These are phyloP conservation scores for Asterochloris sp. DNA, from an alignment of 139 green algal species.

Conservation along the genomic window DNA sequence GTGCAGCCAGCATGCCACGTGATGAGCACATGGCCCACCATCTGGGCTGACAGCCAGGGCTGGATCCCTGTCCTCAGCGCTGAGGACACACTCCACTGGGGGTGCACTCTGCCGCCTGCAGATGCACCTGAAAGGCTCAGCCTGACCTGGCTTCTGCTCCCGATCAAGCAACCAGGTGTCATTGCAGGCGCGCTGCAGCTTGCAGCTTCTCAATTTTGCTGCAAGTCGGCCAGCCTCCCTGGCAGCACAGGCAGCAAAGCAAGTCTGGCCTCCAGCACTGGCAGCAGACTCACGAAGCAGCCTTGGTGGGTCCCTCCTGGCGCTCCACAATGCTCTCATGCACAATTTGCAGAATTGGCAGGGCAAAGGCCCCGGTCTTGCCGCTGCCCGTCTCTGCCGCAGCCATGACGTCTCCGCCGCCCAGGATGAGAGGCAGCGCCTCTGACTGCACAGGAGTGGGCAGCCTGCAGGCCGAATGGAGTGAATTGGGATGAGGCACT, in stretches of 20 bases:
- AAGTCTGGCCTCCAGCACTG: neutral
- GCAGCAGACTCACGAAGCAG: constrained; percentile 3
- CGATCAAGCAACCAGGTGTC: neutral
- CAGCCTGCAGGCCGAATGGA: constrained; percentile 42
- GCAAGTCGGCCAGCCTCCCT: neutral
- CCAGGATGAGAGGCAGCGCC: constrained; percentile 73
- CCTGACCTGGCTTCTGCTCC: neutral
- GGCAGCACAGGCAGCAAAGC: neutral
- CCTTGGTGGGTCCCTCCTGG: constrained; percentile 4
- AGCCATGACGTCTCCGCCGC: constrained; percentile 85
- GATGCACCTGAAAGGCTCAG: neutral
- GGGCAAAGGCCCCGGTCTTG: constrained; percentile 87
- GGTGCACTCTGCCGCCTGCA: neutral
- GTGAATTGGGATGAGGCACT: neutral
- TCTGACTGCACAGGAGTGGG: constrained; percentile 77
- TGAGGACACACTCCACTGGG: constrained; percentile 1
- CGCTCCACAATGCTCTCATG: constrained; percentile 46
- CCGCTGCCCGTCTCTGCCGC: constrained; percentile 88
- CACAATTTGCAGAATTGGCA: constrained; percentile 80
- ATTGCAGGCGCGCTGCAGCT: neutral
- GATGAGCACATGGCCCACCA: constrained; percentile 7
- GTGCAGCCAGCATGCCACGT: too few species aligned
- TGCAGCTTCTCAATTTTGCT: neutral
- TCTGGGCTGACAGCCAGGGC: constrained; percentile 49
- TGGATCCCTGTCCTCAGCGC: constrained; percentile 49